Base-by-base conservation (phyloP, 805 yeast genomes). In the Ogataea haglerorum region DNA sequence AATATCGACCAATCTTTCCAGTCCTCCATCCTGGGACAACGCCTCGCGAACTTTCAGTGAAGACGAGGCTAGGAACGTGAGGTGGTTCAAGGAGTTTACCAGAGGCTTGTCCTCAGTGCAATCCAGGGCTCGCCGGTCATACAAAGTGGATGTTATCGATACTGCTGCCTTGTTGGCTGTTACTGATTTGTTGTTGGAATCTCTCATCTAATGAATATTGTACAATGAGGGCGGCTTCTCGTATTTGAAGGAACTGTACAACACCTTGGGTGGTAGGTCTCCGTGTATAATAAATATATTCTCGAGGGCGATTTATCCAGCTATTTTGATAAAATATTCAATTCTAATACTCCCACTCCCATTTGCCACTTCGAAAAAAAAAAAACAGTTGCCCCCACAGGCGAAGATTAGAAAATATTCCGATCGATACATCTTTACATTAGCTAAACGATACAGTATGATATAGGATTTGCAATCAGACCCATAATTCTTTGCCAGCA, bases 31-130 rank as follows among this genome's bases (percentile, higher is more conserved):
- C 19, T 68, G 70, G 12, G 95, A 76, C 23, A 91, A 70, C 0
- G 96, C 88, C 55, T 93, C 98, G 30, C 99, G 74, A 3, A 91
- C 96, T 54, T 90, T 83, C 23, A 88, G 82, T 45, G 89, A 82
- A 13, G 93, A 81, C 1, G 95, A 82, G 0, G 91, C 86, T 26
- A 93, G 73, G 59, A 84, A 87, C 1, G 96, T 87, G 39, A 91
- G 71, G 67, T 89, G 95, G 62, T 90, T 91, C 53, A 91, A 69
- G 6, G 96, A 87, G 70, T 88, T 89, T 45, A 93, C 93, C 42
- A 91, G 70, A 1, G 99, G 97, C 51, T 85, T 79, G 57, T 87
- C 90, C 21, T 88, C 78, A 2, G 96, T 84, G 48, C 90, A 85
- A 60, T 93, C 98, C 38, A 91, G 70, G 0, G 98, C 97, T 36